These are phyloP conservation scores for Fusarium sp. DNA, from an alignment of 2,329 filamentous ascomycete species.

Conservation along the genomic window DNA sequence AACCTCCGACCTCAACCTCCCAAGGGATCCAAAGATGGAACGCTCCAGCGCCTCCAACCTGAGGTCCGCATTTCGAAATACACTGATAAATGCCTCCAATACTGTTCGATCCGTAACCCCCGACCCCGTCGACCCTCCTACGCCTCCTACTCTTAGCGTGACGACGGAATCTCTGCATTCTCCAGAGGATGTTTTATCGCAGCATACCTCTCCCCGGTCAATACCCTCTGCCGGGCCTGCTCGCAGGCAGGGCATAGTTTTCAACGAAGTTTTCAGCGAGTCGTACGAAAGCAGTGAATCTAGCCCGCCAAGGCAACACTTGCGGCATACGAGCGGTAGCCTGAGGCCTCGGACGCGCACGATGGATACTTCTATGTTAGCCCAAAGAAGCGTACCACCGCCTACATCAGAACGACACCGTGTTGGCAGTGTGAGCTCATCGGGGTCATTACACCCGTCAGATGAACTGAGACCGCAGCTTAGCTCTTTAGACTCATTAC, in stretches of 20 bases:
- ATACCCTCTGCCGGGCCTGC: constrained; percentile 51
- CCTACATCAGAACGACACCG: constrained; percentile 67
- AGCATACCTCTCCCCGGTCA: constrained; percentile 51
- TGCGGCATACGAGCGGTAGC: constrained; percentile 50
- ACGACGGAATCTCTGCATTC: constrained; percentile 41
- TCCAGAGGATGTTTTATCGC: constrained; percentile 45
- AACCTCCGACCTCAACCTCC: constrained; percentile 45
- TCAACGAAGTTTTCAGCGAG: constrained; percentile 66
- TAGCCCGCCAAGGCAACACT: constrained; percentile 52
- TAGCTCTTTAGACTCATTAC: constrained; percentile 56
- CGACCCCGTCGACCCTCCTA: constrained; percentile 60
- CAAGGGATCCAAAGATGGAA: constrained; percentile 50
- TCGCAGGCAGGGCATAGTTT: constrained; percentile 70
- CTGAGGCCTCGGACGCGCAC: constrained; percentile 68
- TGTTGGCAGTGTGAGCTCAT: constrained; percentile 77
- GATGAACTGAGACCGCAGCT: constrained; percentile 61
- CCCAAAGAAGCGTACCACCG: constrained; percentile 55
- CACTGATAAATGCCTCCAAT: constrained; percentile 48
- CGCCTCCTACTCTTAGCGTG: constrained; percentile 40
- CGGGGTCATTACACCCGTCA: constrained; percentile 64
- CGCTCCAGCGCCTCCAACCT: constrained; percentile 52
- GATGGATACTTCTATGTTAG: constrained; percentile 66
- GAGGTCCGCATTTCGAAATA: constrained; percentile 51
- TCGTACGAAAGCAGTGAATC: constrained; percentile 61
- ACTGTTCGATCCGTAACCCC: constrained; percentile 76